Conservation (phyloP, 352 stramenopile genomes). For the Globisporangium cederbergense region DNA sequence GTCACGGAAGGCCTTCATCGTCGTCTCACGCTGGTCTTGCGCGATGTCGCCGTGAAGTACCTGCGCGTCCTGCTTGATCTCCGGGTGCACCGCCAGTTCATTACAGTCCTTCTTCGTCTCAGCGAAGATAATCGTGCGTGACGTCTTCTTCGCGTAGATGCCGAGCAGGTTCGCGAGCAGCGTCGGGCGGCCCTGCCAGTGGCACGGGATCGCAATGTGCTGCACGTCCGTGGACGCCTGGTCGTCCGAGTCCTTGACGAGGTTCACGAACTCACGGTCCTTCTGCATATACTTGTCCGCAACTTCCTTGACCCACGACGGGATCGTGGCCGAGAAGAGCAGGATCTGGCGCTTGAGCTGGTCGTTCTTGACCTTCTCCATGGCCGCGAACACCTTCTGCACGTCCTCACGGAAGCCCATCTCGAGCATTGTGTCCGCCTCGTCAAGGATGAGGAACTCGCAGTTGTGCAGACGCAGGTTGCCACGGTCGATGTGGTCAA, state of each 20-base stretch:
- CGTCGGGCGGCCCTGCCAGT: constrained; percentile 85
- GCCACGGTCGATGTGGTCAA: constrained; percentile 92
- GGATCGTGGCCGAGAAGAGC: constrained; percentile 94
- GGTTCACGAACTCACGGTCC: constrained; percentile 87
- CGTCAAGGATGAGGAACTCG: constrained; percentile 92
- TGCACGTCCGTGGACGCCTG: constrained; percentile 90
- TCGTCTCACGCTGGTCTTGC: constrained; percentile 96
- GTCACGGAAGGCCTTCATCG: constrained; percentile 96
- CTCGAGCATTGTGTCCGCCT: constrained; percentile 95
- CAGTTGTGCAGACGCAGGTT: constrained; percentile 87
- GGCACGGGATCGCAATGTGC: constrained; percentile 92
- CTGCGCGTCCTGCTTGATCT: constrained; percentile 85
- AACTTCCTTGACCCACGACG: constrained; percentile 90
- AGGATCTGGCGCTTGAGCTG: constrained; percentile 76
- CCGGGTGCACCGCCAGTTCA: constrained; percentile 86
- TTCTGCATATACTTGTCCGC: constrained; percentile 89
- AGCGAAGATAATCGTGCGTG: constrained; percentile 93
- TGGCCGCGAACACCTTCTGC: constrained; percentile 90
- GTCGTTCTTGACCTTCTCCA: constrained; percentile 66
- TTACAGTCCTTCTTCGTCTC: constrained; percentile 95
- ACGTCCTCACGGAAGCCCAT: constrained; percentile 96
- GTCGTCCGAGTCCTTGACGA: constrained; percentile 88
- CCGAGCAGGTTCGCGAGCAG: constrained; percentile 72
- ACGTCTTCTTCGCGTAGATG: constrained; percentile 86
- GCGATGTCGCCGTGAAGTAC: constrained; percentile 97